Conservation (phyloP, 1,284 basidiomycete species). For the Tylopilus orsonianus region DNA sequence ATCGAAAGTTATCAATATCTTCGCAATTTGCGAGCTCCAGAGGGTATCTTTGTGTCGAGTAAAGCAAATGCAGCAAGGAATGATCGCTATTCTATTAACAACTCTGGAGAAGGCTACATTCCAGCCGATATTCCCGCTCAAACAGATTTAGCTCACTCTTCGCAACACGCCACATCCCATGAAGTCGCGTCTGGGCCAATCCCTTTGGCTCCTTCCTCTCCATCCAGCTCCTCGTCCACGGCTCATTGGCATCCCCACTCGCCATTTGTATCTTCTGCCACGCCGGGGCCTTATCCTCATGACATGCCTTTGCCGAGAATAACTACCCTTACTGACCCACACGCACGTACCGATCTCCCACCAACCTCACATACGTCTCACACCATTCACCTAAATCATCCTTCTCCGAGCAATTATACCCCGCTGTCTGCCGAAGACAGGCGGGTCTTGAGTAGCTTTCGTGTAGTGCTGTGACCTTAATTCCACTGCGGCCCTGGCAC, state of each 20-base stretch:
- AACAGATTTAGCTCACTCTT: constrained; percentile 6
- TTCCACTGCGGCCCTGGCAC: too few relatives aligned
- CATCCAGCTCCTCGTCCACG: constrained; percentile 31
- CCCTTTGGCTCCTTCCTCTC: constrained; percentile 40
- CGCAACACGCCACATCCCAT: constrained; percentile 22
- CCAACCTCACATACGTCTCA: constrained; percentile 24
- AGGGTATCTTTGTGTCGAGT: constrained; percentile 63
- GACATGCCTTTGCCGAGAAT: constrained; percentile 26
- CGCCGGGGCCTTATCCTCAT: constrained; percentile 9
- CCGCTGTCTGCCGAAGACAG: constrained; percentile 60
- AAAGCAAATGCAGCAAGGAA: constrained; percentile 50
- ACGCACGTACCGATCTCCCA: constrained; percentile 25
- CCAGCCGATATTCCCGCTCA: constrained; percentile 8
- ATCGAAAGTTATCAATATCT: constrained; percentile 71
- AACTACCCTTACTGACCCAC: constrained; percentile 21
- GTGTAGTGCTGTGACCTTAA: constrained; percentile 45
- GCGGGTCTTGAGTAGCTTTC: constrained; percentile 54
- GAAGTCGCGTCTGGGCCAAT: constrained; percentile 38
- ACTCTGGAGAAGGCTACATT: constrained; percentile 21
- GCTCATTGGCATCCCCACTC: constrained; percentile 26
- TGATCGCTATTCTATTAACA: constrained; percentile 39
- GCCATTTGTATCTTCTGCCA: constrained; percentile 21
- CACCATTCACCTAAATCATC: constrained; percentile 23
- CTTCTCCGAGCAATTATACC: constrained; percentile 39
- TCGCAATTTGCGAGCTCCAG: constrained; percentile 58